A percentile compares a stretch with the other conserved stretches of the same genome.
Evolutionary conservation across 2,329 filamentous ascomycete genomes (phyloP).

Genomic region (Aspergillus sp.): DNA sequence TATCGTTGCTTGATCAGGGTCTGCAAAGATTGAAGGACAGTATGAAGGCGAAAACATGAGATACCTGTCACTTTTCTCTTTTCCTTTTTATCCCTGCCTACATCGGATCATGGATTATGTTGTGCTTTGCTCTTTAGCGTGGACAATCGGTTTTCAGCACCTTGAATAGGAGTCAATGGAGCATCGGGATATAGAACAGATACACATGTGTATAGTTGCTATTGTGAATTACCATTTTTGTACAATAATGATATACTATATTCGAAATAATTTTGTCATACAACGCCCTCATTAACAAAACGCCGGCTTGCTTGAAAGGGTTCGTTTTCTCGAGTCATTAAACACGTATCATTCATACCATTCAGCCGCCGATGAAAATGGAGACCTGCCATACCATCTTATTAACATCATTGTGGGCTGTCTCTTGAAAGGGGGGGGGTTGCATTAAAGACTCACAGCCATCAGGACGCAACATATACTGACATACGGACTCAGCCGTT

Average conservation of each 20-base stretch:
- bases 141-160: constrained; percentile 3
- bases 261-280: constrained; percentile 5
- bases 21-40: constrained; percentile 30
- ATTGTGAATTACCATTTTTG: constrained; percentile 17
- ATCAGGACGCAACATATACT: constrained; percentile 90
- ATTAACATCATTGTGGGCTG: background rate
- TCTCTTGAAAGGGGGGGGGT: background rate
- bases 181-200: constrained; percentile 12
- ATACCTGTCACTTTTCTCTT: constrained; percentile 25
- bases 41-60: constrained; percentile 22
- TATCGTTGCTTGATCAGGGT: constrained; percentile 30
- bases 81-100: constrained; percentile 15
- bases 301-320: constrained; percentile 13
- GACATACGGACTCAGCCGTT: constrained; percentile 91
- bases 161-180: constrained; percentile 7
- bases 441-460: constrained; percentile 65
- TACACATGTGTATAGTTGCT: constrained; percentile 2
- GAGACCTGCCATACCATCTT: constrained; percentile 26
- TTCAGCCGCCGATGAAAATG: constrained; percentile 39
- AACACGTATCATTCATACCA: background rate
- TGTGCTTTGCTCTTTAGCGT: constrained; percentile 20
- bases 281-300: constrained; percentile 9
- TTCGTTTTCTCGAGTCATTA: constrained; percentile 11
- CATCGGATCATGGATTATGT: constrained; percentile 14
- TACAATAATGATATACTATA: constrained; percentile 22